Evolutionary conservation across 2,329 filamentous ascomycete genomes (phyloP), one percentile per base, ranked within the genome.

Genomic region (Dothideomycetes sp.): DNA sequence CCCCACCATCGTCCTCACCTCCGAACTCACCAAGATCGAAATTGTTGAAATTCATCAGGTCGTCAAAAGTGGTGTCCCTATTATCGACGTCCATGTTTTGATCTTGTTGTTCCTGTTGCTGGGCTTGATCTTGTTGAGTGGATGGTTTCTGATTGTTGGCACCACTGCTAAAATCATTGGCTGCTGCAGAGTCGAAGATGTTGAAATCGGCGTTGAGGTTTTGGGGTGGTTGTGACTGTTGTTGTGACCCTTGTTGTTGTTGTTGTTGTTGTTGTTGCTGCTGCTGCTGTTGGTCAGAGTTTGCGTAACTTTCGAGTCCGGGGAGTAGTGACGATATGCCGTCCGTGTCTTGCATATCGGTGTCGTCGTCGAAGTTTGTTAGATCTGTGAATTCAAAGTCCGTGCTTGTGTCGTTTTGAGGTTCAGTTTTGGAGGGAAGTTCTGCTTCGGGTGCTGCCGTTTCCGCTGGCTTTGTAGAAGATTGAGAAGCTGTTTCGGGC

Each of bases 231-330:
- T 25, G 23, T 7, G 23, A 12, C 23, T 7, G 7, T 7, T 25
- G 7, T 7, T 7, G 7, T 25, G 23, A 25, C 8, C 8, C 7
- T 25, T 25, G 11, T 4, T 13, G 12, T n/a, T n/a, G n/a, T n/a
- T n/a, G n/a, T n/a, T n/a, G 9, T 25, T 27, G 12, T 32, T 29
- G 12, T 25, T 24, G 2, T 20, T 31, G 27, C 36, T 15, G n/a
- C 35, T 24, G 11, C 24, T 34, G 12, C 30, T 36, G 10, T 25
- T 45, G 23, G 29, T 36, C 31, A 11, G 48, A 51, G 22, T 63
- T 64, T 13, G 63, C 58, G 49, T 62, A 64, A 49, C 62, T 56
- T 45, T 67, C 55, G 38, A 68, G 50, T 41, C 65, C 57, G 25
- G 65, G 55, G 5, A 63, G 50, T 6, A 67, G 53, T 2, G 61